These are phyloP conservation scores for Claviceps sorghi DNA, from an alignment of 2,329 filamentous ascomycete genomes.

Conservation along the genomic window DNA sequence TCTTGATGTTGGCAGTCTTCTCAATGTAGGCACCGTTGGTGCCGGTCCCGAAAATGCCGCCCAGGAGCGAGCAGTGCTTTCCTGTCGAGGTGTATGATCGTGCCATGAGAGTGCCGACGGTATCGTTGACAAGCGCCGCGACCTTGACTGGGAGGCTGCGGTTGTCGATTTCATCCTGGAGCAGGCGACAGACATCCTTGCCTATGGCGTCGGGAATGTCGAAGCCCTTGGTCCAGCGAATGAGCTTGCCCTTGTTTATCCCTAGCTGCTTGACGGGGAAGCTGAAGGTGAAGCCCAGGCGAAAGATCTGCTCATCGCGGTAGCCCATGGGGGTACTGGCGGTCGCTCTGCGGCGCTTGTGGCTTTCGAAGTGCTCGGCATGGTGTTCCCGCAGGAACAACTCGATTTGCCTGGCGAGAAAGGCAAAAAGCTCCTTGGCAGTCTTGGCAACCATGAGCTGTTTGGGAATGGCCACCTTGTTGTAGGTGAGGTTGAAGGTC, in stretches of 20 bases:
- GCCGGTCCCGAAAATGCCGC: conserved; percentile 92
- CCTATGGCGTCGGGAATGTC: conserved; percentile 90
- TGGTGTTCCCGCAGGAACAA: conserved; percentile 77
- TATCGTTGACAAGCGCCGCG: conserved; percentile 94
- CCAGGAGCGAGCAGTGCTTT: conserved; percentile 74
- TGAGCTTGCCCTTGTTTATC: conserved; percentile 87
- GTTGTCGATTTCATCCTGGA: conserved; percentile 80
- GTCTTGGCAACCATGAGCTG: conserved; percentile 83
- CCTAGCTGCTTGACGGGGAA: conserved; percentile 90
- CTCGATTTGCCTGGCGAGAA: conserved; percentile 87
- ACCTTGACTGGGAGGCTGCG: conserved; percentile 81
- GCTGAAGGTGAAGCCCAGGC: conserved; percentile 96
- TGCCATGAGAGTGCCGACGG: conserved; percentile 94
- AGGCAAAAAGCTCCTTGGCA: conserved; percentile 75
- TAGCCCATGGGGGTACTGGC: conserved; percentile 43
- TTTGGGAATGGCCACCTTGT: conserved; percentile 80
- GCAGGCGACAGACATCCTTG: conserved; percentile 81
- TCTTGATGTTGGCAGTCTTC: conserved; percentile 73
- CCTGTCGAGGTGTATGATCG: conserved; percentile 87
- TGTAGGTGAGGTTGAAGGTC: conserved; percentile 85
- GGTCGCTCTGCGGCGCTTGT: conserved; percentile 50
- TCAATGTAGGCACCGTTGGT: conserved; percentile 97
- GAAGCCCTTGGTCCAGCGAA: conserved; percentile 98
- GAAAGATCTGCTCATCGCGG: conserved; percentile 66
- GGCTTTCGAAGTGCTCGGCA: conserved; percentile 65